Base-by-base conservation (phyloP, 208 protist genomes). In the Tritrichomonas musculus region DNA sequence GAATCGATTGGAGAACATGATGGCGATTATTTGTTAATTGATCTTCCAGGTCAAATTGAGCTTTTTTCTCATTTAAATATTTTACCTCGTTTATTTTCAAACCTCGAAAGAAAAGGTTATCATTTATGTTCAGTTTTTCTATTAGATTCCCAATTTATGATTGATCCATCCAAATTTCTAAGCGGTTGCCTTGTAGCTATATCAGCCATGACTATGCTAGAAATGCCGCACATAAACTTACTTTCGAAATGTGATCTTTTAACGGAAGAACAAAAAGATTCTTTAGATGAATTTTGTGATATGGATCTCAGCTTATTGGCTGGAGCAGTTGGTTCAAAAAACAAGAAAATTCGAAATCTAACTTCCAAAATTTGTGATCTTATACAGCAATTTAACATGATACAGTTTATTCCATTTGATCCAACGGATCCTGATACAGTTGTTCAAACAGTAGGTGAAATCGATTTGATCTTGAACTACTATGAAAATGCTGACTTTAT, bases 1-100 rank as follows among this genome's bases (percentile, higher is more conserved):
- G 47, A 64, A 64, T 36, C 50, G 41, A 92, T 92, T 72, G 88
- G 88, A 27, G 88, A 92, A 25, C 57, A 92, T 50, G 88, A 92
- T 13, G 55, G 55, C 44, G 88, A 92, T 41, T 92, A 92, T 72
- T 36, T 92, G 13, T 27, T 92, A 0, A 92, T 92, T 44, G 88
- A 92, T 64, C 47, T 64, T 9, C 88, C 88, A n/a, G 88, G 88
- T 57, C 88, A 92, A 66, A 92, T 92, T 9, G 88, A 92, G 50
- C 33, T 92, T 8, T 92, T 92, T 49, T 57, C 55, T 50, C 88
- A 92, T 41, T 27, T 92, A 13, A 47, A 64, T 72, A 69, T 92
- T 17, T 14, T 92, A 27, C 88, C 88, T 4, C 69, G 55, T 50
- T 49, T 92, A 50, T 39, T 92, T 27, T 33, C 33, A 50, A 64